A percentile compares a stretch with the other conserved stretches of the same genome.
Evolutionary conservation across 2,329 filamentous ascomycete species (phyloP).

Genomic region (Fusarium temperatum): DNA sequence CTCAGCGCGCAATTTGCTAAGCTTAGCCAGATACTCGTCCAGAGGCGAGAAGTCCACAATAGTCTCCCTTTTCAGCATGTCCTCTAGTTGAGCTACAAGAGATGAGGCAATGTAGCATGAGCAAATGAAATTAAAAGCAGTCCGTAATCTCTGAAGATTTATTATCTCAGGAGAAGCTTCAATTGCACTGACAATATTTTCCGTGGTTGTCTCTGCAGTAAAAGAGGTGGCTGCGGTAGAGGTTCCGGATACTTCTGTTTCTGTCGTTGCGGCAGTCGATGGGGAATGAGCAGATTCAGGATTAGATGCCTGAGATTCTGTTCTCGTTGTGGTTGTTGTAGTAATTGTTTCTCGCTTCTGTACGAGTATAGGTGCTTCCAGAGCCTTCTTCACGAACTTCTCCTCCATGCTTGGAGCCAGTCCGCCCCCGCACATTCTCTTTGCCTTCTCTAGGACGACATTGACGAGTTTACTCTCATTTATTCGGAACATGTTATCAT

Average conservation of each 20-base stretch:
- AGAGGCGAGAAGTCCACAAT: constrained; percentile 74
- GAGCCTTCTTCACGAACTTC: constrained; percentile 77
- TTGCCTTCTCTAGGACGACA: constrained; percentile 76
- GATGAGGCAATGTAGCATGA: constrained; percentile 65
- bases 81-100: constrained; percentile 55
- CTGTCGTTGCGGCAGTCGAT: constrained; percentile 49
- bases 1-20: constrained; percentile 75
- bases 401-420: constrained; percentile 87
- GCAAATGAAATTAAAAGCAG: constrained; percentile 72
- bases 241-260: constrained; percentile 52
- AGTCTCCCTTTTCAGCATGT: constrained; percentile 48
- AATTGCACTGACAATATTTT: constrained; percentile 53
- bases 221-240: constrained; percentile 59
- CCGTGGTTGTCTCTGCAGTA: constrained; percentile 45
- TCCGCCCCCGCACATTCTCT: constrained; percentile 68
- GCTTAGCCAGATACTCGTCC: constrained; percentile 71
- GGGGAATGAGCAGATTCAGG: constrained; percentile 52
- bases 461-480: constrained; percentile 75
- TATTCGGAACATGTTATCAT: constrained; percentile 85
- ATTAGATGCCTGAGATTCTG: constrained; percentile 32
- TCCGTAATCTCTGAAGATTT: constrained; percentile 69
- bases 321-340: constrained; percentile 3
- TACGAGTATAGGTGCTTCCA: constrained; percentile 80
- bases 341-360: constrained; percentile 63
- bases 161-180: constrained; percentile 59